Percentiles rank a stretch among this genome's conserved stretches.
Evolutionary conservation across 1,284 basidiomycete genomes (phyloP).

Genomic region (Pseudozyma hubeiensis): DNA sequence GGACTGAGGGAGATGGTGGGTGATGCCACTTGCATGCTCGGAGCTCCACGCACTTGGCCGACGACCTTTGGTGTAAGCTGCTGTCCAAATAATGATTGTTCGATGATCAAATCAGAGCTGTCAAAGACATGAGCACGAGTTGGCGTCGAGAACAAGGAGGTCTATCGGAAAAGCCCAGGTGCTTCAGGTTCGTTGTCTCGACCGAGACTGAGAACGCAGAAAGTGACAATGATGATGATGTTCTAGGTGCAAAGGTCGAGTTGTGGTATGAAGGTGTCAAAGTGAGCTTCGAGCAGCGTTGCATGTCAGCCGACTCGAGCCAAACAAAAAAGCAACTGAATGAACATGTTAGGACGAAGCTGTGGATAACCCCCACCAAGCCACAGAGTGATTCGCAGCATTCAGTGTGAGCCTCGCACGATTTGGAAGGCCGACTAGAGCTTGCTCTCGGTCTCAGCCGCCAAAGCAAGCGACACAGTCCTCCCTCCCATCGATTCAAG

Average conservation of each 20-base stretch:
- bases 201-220: no score
- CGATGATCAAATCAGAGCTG: no score
- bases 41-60: not conserved
- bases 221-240: not conserved
- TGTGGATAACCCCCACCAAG: not conserved
- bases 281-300: not conserved
- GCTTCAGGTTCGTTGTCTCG: no score
- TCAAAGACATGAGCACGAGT: no score
- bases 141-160: no score
- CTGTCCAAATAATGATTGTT: not conserved
- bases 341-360: conserved; percentile 5
- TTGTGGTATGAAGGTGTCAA: not conserved
- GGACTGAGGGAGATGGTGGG: conserved; percentile 9
- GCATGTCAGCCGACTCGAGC: conserved; percentile 8
- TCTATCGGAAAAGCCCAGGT: no score
- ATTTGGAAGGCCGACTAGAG: conserved; percentile 12
- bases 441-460: not conserved
- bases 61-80: no score
- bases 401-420: not conserved
- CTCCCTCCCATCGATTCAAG: no score
- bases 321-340: conserved; percentile 2
- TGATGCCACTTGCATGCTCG: conserved; percentile 21
- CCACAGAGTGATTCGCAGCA: no score
- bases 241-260: not conserved
- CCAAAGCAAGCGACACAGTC: no score